Evolutionary conservation across 1,139 yeast species (phyloP).

Genomic region (Scheffersomyces segobiensis): DNA sequence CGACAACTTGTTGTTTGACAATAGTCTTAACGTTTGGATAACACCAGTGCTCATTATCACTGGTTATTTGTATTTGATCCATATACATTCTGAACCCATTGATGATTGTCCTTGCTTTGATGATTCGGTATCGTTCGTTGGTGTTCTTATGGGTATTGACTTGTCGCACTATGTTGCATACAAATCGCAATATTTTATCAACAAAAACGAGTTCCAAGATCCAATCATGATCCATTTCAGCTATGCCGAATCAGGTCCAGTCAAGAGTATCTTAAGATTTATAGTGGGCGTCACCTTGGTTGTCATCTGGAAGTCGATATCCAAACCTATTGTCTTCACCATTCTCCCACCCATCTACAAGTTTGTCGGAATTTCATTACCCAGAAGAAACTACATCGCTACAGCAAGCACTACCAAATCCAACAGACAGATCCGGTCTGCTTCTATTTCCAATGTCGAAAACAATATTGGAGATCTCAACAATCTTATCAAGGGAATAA

Average conservation of each 20-base stretch:
- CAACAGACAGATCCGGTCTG: conserved; percentile 39
- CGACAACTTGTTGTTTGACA: conserved; percentile 36
- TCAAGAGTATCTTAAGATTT: conserved; percentile 45
- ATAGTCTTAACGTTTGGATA: conserved; percentile 11
- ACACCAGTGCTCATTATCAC: conserved; percentile 33
- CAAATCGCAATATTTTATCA: conserved; percentile 24
- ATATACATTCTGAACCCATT: conserved; percentile 79
- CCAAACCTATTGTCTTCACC: conserved; percentile 62
- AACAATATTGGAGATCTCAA: conserved; percentile 38
- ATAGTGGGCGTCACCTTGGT: conserved; percentile 60
- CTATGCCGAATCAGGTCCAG: conserved; percentile 40
- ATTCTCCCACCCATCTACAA: conserved; percentile 51
- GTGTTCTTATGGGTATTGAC: conserved; percentile 80
- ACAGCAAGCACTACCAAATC: conserved; percentile 40
- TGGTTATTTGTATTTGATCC: conserved; percentile 52
- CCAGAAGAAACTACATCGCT: conserved; percentile 41
- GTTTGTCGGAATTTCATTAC: conserved; percentile 41
- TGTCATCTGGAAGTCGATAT: conserved; percentile 64
- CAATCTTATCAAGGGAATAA: conserved; percentile 31
- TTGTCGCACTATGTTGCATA: conserved; percentile 49
- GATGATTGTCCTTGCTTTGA: conserved; percentile 97
- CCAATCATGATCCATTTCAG: conserved; percentile 43
- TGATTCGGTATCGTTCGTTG: conserved; percentile 91
- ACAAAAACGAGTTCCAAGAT: conserved; percentile 18
- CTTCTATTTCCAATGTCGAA: conserved; percentile 42